phyloP scores from a whole-genome alignment of 306 rosid genomes.

The Quercus agrifolia region DNA sequence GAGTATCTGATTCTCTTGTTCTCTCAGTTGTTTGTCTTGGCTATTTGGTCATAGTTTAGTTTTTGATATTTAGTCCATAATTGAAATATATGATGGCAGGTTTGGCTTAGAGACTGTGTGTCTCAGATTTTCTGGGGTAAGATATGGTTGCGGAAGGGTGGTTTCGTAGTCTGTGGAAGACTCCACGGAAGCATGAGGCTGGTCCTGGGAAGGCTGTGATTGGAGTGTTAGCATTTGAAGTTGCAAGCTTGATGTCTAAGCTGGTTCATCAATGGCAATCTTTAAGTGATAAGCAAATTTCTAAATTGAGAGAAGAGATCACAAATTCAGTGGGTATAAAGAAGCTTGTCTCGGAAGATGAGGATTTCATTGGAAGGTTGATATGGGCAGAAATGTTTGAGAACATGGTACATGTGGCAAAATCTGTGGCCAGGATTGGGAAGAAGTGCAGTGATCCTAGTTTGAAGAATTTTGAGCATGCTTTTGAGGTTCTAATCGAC shows the following conservation, averaged over 20 bases:
- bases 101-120: slow-evolving; percentile 33
- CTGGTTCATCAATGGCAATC: slow-evolving; percentile 83
- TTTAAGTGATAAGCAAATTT: slow-evolving; percentile 73
- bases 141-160: slow-evolving; percentile 80
- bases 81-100: slow-evolving; percentile 29
- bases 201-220: slow-evolving; percentile 52
- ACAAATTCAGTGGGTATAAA: slow-evolving; percentile 64
- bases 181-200: slow-evolving; percentile 56
- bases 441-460: slow-evolving; percentile 74
- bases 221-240: slow-evolving; percentile 94
- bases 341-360: slow-evolving; percentile 86
- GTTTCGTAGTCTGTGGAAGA: slow-evolving; percentile 87
- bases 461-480: slow-evolving; percentile 58
- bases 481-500: slow-evolving; percentile 52
- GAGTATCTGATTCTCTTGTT: too few species aligned
- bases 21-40: not conserved
- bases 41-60: not conserved
- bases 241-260: slow-evolving; percentile 94
- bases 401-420: slow-evolving; percentile 66
- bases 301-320: slow-evolving; percentile 73
- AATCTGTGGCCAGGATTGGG: slow-evolving; percentile 79
- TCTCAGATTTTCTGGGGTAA: slow-evolving; percentile 28
- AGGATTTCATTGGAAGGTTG: slow-evolving; percentile 50
- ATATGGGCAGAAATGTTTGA: slow-evolving; percentile 73
- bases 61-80: slow-evolving; percentile 22